Evolutionary conservation across 2,329 filamentous ascomycete species (phyloP).

Genomic region (Leptoxyphium fumago): DNA sequence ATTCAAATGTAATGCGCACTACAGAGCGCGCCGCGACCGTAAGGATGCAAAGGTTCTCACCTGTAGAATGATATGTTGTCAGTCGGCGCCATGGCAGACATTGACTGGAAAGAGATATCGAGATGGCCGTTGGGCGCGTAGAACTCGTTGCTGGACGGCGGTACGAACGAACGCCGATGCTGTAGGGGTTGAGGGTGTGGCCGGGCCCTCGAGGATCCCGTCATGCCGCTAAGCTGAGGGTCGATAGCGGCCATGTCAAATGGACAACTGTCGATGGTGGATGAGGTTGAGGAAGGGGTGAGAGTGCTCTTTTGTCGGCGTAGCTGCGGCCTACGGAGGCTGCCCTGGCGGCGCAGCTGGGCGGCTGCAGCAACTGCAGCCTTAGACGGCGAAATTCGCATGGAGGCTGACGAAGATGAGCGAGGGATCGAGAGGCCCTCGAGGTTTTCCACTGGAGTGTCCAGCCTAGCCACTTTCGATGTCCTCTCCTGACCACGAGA

Average conservation of each 20-base stretch:
- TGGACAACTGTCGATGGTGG: constrained; percentile 16
- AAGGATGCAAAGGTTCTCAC: not conserved
- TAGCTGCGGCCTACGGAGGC: constrained; percentile 13
- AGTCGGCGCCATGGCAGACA: constrained; percentile 26
- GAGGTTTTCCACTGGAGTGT: constrained; percentile 20
- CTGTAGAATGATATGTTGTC: constrained; percentile 16
- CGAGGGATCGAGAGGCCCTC: constrained; percentile 20
- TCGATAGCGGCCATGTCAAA: constrained; percentile 10
- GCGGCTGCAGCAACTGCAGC: constrained; percentile 21
- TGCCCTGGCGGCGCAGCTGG: constrained; percentile 19
- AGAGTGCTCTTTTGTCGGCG: constrained; percentile 2
- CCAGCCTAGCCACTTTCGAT: constrained; percentile 18
- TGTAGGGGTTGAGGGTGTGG: not conserved
- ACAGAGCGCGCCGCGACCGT: too few relatives aligned
- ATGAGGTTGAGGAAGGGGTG: constrained; percentile 3
- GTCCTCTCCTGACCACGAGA: constrained; percentile 13
- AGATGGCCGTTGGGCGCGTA: constrained; percentile 6
- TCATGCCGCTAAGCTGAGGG: not conserved
- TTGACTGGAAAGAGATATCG: constrained; percentile 9
- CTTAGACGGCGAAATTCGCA: constrained; percentile 19
- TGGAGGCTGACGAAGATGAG: constrained; percentile 17
- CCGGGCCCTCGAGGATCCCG: not conserved
- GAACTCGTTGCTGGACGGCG: not conserved
- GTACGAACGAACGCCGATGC: constrained; percentile 5
- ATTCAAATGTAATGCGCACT: too few relatives aligned